These are phyloP conservation scores for Diaporthe vaccinii DNA, from an alignment of 2,329 filamentous ascomycete genomes.

Conservation along the genomic window DNA sequence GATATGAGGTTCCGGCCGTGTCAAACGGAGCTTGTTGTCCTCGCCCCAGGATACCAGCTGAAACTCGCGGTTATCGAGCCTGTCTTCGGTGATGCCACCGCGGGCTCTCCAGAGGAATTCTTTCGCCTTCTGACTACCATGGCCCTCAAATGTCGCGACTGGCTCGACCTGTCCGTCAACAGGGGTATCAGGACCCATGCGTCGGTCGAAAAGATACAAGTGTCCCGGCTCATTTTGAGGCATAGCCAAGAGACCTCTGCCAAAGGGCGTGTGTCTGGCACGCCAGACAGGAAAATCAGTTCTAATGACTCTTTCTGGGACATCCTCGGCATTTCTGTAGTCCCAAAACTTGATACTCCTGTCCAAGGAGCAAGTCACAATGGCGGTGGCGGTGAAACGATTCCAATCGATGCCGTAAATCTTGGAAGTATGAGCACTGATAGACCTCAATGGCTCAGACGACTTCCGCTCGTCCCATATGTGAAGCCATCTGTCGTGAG, in stretches of 20 bases:
- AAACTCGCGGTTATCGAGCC: constrained; percentile 88
- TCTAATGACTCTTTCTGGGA: constrained; percentile 81
- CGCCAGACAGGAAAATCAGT: constrained; percentile 92
- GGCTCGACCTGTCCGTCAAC: constrained; percentile 62
- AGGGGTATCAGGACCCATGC: constrained; percentile 60
- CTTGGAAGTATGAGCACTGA: constrained; percentile 90
- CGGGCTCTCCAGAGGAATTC: constrained; percentile 92
- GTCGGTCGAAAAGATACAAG: constrained; percentile 85
- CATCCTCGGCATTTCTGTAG: constrained; percentile 72
- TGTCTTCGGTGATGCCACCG: constrained; percentile 74
- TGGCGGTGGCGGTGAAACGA: constrained; percentile 76
- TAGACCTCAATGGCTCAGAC: constrained; percentile 82
- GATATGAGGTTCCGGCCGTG: constrained; percentile 76
- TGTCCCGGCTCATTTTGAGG: constrained; percentile 89
- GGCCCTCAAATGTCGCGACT: constrained; percentile 71
- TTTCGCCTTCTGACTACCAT: constrained; percentile 80
- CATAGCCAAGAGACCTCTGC: constrained; percentile 88
- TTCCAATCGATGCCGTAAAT: constrained; percentile 98
- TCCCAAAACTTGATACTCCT: constrained; percentile 97
- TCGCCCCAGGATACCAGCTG: constrained; percentile 94
- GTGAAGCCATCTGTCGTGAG: constrained; percentile 87
- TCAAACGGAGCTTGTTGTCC: constrained; percentile 84
- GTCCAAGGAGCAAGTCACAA: constrained; percentile 91
- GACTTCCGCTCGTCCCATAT: constrained; percentile 92
- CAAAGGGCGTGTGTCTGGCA: constrained; percentile 91